Base-by-base conservation (phyloP, 805 yeast genomes). In the Saccharomycopsis microspora region DNA sequence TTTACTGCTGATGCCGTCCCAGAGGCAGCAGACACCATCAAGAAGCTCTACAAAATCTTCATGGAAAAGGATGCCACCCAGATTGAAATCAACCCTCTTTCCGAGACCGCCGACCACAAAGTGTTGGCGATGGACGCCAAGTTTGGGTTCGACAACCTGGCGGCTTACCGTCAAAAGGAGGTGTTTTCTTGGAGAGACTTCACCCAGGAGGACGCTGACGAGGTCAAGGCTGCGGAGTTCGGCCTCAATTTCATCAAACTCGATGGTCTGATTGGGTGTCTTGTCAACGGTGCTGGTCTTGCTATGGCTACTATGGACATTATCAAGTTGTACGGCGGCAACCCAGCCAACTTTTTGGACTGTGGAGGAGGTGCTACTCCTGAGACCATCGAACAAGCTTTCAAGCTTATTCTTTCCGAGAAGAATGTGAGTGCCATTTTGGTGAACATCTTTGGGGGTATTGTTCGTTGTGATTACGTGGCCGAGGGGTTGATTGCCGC, bases 271-370 rank as follows among this genome's bases (percentile, higher is more conserved):
- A 90, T 93, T 64, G 99, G 98, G 60, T 90, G 96, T 75, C 76
- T 93, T 55, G 99, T 93, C 66, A 93, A 93, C 70, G 99, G 99
- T 75, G 99, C 99, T 51, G 99, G 99, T 69, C 78, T 93, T 65
- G 99, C 99, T 61, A 93, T 93, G 99, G 99, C 99, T 60, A 93
- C 99, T 57, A 89, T 93, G 97, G 99, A 93, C 70, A 94, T 94
- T 66, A 87, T 93, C 74, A 88, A 93, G 74, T 79, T 93, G 61
- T 85, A 88, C 73, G 97, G 97, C 62, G 99, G 99, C 68, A 85
- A 80, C 58, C 99, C 99, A 61, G 99, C 98, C 57, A 93, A 93
- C 77, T 93, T 93, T 79, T 79, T 93, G 66, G 99, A 93, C 75
- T 93, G 96, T 70, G 99, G 99, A 75, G 99, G 99, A 75, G 95